These are phyloP conservation scores for Nakataea oryzae DNA, from an alignment of 2,329 filamentous ascomycete species.

Conservation along the genomic window DNA sequence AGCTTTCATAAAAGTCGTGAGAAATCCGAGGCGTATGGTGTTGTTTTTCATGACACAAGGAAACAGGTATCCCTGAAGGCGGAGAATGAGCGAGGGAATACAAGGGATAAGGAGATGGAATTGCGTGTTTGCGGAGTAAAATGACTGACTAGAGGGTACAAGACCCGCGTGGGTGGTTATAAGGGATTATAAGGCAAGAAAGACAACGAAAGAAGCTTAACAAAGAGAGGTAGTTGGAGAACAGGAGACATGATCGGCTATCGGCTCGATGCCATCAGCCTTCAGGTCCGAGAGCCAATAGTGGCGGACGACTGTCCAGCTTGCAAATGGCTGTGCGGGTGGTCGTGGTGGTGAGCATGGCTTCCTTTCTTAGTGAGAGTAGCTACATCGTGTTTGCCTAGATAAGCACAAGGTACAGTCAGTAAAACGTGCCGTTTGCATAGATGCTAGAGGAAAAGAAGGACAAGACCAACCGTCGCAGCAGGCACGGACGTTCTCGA, in stretches of 20 bases:
- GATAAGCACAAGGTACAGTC: constrained; percentile 9
- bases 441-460: neutral
- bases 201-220: neutral
- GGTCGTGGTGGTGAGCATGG: constrained; percentile 21
- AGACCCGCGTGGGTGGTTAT: too few relatives aligned
- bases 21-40: neutral
- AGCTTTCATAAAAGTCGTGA: neutral
- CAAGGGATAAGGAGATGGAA: too few relatives aligned
- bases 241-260: too few relatives aligned
- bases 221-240: neutral
- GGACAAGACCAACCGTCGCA: constrained; percentile 69
- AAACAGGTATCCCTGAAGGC: neutral
- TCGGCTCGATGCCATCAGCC: neutral
- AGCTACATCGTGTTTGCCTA: constrained; percentile 67
- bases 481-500: constrained; percentile 94
- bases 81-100: neutral
- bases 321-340: constrained; percentile 10
- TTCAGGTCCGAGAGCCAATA: neutral
- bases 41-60: neutral
- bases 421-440: neutral
- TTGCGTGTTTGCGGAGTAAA: too few relatives aligned
- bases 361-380: constrained; percentile 40
- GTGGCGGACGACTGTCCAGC: constrained; percentile 6
- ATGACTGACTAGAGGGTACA: too few relatives aligned
- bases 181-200: neutral